phyloP scores from a whole-genome alignment of 2,329 filamentous ascomycete genomes.

The Phoma sp. region DNA sequence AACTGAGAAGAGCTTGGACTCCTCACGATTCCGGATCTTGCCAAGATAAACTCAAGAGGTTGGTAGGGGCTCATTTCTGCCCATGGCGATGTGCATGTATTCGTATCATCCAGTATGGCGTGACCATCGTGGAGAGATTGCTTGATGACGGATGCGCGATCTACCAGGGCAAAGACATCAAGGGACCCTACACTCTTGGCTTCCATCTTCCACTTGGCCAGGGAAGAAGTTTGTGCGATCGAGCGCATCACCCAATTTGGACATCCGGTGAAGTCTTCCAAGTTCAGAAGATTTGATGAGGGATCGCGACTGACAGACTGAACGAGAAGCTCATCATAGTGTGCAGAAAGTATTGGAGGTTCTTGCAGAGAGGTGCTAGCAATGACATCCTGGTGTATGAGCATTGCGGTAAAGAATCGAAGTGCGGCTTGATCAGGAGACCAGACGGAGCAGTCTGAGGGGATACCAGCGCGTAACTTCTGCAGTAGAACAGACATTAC shows the following conservation, averaged over 20 bases:
- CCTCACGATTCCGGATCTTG: background rate
- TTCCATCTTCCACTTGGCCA: slow-evolving; percentile 63
- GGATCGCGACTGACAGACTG: slow-evolving; percentile 25
- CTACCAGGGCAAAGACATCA: slow-evolving; percentile 54
- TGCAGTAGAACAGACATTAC: slow-evolving; percentile 19
- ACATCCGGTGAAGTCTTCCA: slow-evolving; percentile 62
- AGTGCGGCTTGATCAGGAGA: slow-evolving; percentile 48
- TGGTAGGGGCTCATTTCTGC: background rate
- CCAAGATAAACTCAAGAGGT: background rate
- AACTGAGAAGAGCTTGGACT: background rate
- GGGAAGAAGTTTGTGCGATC: slow-evolving; percentile 60
- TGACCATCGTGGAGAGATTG: background rate
- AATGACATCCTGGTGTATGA: slow-evolving; percentile 47
- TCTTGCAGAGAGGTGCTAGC: slow-evolving; percentile 42
- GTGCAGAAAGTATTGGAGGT: slow-evolving; percentile 36
- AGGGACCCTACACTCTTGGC: slow-evolving; percentile 53
- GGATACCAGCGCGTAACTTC: slow-evolving; percentile 5
- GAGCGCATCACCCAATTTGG: slow-evolving; percentile 63
- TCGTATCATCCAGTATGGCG: background rate
- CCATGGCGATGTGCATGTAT: background rate
- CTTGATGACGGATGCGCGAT: slow-evolving; percentile 39
- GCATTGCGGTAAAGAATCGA: slow-evolving; percentile 43
- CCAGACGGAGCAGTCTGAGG: slow-evolving; percentile 17
- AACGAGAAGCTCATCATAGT: slow-evolving; percentile 31
- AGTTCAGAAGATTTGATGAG: slow-evolving; percentile 35